These are phyloP conservation scores for Tulasnella sp. DNA, from an alignment of 768 basidiomycete genomes.

Conservation along the genomic window DNA sequence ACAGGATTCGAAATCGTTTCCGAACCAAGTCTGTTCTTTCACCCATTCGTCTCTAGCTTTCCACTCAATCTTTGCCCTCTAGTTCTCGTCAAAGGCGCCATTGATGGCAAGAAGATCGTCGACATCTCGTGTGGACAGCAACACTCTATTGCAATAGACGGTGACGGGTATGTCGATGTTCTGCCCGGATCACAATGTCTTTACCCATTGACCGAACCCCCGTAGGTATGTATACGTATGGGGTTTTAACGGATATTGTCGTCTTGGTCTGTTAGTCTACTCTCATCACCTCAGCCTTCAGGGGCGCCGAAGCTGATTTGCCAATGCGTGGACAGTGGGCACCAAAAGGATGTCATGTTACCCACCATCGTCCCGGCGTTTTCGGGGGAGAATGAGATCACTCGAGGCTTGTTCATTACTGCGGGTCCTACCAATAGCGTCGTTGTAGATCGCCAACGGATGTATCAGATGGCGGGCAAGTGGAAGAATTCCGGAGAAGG, in stretches of 20 bases:
- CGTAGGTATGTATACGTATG: conserved; percentile 68
- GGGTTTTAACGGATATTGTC: conserved; percentile 88
- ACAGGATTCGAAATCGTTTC: conserved; percentile 70
- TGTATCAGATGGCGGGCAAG: conserved; percentile 86
- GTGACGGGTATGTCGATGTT: conserved; percentile 49
- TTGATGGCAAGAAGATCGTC: conserved; percentile 69
- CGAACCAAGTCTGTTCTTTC: conserved; percentile 48
- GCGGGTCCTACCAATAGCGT: conserved; percentile 82
- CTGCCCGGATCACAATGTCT: conserved; percentile 23
- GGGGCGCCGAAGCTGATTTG: background rate
- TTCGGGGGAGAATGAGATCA: conserved; percentile 56
- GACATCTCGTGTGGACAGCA: conserved; percentile 82
- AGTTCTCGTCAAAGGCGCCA: conserved; percentile 62
- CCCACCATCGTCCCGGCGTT: conserved; percentile 87
- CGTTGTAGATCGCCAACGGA: conserved; percentile 74
- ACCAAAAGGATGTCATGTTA: conserved; percentile 69
- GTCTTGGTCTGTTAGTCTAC: conserved; percentile 53
- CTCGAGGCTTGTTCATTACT: conserved; percentile 53
- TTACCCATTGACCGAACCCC: background rate
- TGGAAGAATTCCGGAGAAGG: conserved; percentile 97
- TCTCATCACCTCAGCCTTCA: background rate
- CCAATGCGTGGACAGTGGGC: conserved; percentile 32
- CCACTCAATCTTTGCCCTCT: background rate
- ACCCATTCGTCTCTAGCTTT: conserved; percentile 8
- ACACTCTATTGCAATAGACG: conserved; percentile 75